Evolutionary conservation across 2,329 filamentous ascomycete genomes (phyloP).

Genomic region (Sporothrix mexicana): DNA sequence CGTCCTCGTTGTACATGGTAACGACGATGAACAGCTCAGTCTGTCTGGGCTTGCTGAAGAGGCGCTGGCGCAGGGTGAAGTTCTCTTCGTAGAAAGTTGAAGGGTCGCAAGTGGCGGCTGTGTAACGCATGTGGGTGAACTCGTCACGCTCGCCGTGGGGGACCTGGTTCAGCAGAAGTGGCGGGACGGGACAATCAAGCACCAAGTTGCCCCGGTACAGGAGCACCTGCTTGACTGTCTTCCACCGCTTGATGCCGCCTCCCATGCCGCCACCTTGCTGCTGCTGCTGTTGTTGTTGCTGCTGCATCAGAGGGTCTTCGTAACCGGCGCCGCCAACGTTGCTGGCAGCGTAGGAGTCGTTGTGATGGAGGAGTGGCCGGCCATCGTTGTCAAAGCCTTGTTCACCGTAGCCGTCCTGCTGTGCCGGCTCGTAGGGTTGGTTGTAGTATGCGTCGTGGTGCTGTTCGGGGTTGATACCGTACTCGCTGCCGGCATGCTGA

Average conservation of each 20-base stretch:
- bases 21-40: constrained; percentile 96
- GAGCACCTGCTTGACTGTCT: constrained; percentile 98
- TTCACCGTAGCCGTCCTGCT: constrained; percentile 52
- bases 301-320: constrained; percentile 47
- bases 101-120: constrained; percentile 92
- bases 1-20: constrained; percentile 99
- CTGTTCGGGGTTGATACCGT: constrained; percentile 78
- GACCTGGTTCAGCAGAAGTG: constrained; percentile 82
- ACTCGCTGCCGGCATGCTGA: constrained; percentile 63
- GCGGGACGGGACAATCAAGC: constrained; percentile 93
- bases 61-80: constrained; percentile 87
- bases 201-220: constrained; percentile 96
- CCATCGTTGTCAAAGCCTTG: constrained; percentile 70
- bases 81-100: constrained; percentile 84
- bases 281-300: constrained; percentile 45
- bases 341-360: constrained; percentile 53
- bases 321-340: constrained; percentile 46
- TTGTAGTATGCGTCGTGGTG: constrained; percentile 90
- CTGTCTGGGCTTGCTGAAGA: constrained; percentile 90
- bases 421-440: constrained; percentile 71
- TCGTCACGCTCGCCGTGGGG: constrained; percentile 92
- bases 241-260: constrained; percentile 81
- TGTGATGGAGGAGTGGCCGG: constrained; percentile 75
- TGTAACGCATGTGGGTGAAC: constrained; percentile 90
- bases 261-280: constrained; percentile 43